Percentiles rank a stretch among this genome's conserved stretches.
Conservation (phyloP, 129 eudicot genomes). For the Oenanthe sinensis region DNA sequence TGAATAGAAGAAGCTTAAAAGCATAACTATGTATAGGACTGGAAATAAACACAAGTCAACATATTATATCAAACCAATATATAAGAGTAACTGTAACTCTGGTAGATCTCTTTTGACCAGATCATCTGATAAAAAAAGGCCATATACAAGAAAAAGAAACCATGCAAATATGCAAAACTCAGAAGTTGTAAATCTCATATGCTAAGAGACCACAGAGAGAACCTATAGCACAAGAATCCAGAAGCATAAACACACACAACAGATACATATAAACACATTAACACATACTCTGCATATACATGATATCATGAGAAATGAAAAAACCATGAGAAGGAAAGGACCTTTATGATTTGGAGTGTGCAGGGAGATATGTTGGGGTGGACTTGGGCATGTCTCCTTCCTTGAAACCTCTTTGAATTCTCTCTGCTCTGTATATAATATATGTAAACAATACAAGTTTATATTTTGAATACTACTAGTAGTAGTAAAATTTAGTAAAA, state of each 20-base stretch:
- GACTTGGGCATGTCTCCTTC: constrained; percentile 35
- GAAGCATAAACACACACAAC: neutral
- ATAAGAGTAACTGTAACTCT: neutral
- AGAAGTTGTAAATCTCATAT: neutral
- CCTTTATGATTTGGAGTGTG: constrained; percentile 1
- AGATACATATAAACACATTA: neutral
- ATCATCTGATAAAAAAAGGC: neutral
- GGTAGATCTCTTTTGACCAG: neutral
- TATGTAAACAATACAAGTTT: neutral
- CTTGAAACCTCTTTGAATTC: constrained; percentile 18
- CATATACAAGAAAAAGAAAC: neutral
- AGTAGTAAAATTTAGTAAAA: neutral
- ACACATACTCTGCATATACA: neutral
- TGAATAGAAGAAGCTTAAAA: too few relatives aligned
- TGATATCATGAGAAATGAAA: neutral
- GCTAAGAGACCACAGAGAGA: neutral
- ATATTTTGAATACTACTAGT: neutral
- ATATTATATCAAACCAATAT: neutral
- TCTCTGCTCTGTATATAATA: neutral
- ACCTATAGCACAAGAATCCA: neutral
- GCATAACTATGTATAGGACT: neutral
- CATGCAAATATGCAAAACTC: neutral
- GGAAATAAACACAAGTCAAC: neutral
- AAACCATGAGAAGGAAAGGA: neutral
- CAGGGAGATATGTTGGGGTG: constrained; percentile 20